Evolutionary conservation across 768 basidiomycete species (phyloP), one percentile per base, ranked within the genome.

Genomic region (Pulveroboletus sp.): DNA sequence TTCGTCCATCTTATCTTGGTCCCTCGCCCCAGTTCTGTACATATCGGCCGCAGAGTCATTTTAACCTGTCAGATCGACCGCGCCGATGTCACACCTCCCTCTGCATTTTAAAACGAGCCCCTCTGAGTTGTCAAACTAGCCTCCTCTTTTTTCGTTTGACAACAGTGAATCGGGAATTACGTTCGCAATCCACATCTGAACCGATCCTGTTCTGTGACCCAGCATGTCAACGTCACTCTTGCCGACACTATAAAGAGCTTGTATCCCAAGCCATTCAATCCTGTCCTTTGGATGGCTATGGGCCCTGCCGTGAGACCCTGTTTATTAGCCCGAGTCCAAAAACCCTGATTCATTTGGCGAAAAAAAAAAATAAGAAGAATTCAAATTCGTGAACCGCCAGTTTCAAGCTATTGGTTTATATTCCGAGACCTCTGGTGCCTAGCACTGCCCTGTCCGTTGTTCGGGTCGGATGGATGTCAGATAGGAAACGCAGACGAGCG

Each of bases 21-120:
- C 17, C 14, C 14, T 33, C 42, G 30, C 21, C n/a, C 27, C 21
- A 89, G 88, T 89, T 47, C 69, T 89, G 32, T 91, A 89, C 66
- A 90, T 89, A 57, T 87, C 88, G 33, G 83, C 86, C 2, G 83
- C 79, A 30, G 85, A 87, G 62, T 46, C 67, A 8, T 56, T 86
- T 53, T 84, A 62, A 75, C 52, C 6, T 36, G 35, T 49, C 43
- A 24, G 31, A 36, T 8, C 6, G 10, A 21, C 21, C 21, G 35
- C 38, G 36, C 28, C 38, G n/a, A 14, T 33, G 32, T 33, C n/a
- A 43, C 39, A 9, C 35, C n/a, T 45, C 17, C 17, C 17, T 2
- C 10, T 42, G 0, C 31, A 47, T 45, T 47, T 50, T 38, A 37
- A 55, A 50, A 37, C 3, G 28, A 6, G 28, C 12, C 15, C 44